These are phyloP conservation scores for Starmerella khaoyaiensis DNA, from an alignment of 805 yeast genomes.

Conservation along the genomic window DNA sequence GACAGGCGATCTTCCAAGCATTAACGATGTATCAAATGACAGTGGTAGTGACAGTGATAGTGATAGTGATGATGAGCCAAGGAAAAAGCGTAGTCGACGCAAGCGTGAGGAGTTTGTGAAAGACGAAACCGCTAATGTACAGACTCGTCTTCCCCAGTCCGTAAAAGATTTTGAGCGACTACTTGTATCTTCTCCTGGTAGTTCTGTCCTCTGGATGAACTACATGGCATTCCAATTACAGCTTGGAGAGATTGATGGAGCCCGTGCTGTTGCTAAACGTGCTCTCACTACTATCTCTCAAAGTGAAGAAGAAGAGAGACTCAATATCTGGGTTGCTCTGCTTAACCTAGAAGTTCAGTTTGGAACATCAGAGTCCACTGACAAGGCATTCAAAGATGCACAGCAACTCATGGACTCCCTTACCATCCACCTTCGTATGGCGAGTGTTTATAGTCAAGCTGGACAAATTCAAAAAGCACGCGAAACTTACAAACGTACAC, in stretches of 20 bases:
- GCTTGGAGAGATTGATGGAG: constrained; percentile 84
- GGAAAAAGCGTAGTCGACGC: constrained; percentile 36
- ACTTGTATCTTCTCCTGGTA: constrained; percentile 81
- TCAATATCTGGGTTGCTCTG: constrained; percentile 92
- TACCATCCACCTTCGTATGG: constrained; percentile 66
- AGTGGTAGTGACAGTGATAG: constrained; percentile 43
- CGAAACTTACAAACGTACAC: constrained; percentile 47
- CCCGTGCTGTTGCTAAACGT: constrained; percentile 83
- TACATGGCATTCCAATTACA: constrained; percentile 97
- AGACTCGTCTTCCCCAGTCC: constrained; percentile 81
- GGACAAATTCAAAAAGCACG: constrained; percentile 64
- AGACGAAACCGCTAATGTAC: constrained; percentile 76
- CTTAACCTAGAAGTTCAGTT: constrained; percentile 88
- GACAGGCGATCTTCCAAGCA: constrained; percentile 65
- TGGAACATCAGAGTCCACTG: constrained; percentile 73
- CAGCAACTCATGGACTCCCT: constrained; percentile 85
- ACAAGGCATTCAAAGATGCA: constrained; percentile 68
- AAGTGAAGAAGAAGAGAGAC: constrained; percentile 83
- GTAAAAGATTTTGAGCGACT: constrained; percentile 84
- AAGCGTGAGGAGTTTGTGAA: constrained; percentile 36
- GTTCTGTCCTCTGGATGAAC: constrained; percentile 92
- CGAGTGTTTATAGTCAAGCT: constrained; percentile 59
- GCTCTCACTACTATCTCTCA: constrained; percentile 82
- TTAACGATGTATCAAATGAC: constrained; percentile 23
- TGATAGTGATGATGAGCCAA: constrained; percentile 22